Base-by-base conservation (phyloP, 2,329 filamentous ascomycete genomes). In the Fusarium ambrosium region DNA sequence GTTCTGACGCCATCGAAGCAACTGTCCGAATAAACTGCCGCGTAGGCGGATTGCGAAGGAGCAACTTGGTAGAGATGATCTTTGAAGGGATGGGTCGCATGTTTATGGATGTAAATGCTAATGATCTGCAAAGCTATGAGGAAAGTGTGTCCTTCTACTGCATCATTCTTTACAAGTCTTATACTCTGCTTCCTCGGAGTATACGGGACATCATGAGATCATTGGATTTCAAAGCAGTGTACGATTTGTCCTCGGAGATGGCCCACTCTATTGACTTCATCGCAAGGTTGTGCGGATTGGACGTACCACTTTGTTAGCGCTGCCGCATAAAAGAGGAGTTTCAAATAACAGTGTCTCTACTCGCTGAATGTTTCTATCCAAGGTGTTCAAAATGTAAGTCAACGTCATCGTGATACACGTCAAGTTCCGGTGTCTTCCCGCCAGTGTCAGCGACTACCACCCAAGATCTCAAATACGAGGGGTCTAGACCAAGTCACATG, bases 201-300 rank as follows among this genome's bases (percentile, higher is more conserved):
- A 27, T n/a, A 63, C 20, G 18, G 24, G 14, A 53, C 20, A 68
- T 68, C 70, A 62, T 29, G n/a, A 72, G 69, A n/a, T 24, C 13
- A n/a, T 6, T 39, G 62, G 69, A 65, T 72, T 72, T 69, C 39
- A 62, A 72, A 72, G 41, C 70, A 64, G 29, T 13, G 3, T 24
- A 39, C 36, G 53, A 63, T 34, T 34, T 51, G 36, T 61, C 37
- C 51, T 59, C 24, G 51, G 51, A 37, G 51, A 22, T 27, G 20
- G 20, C 59, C 66, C 51, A 61, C 3, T 45, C 45, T 61, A n/a
- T 14, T 53, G 27, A 41, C 13, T 63, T 59, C 34, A 6, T 53
- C 58, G 27, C 68, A 55, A 58, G 48, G 9, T 64, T 2, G 4
- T 18, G 43, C 6, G 3, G 2, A 4, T 37, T 3, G 13, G 32